Evolutionary conservation across 495 filamentous ascomycete species (phyloP), one percentile per base, ranked within the genome.

Genomic region (Annulohypoxylon maeteangense): DNA sequence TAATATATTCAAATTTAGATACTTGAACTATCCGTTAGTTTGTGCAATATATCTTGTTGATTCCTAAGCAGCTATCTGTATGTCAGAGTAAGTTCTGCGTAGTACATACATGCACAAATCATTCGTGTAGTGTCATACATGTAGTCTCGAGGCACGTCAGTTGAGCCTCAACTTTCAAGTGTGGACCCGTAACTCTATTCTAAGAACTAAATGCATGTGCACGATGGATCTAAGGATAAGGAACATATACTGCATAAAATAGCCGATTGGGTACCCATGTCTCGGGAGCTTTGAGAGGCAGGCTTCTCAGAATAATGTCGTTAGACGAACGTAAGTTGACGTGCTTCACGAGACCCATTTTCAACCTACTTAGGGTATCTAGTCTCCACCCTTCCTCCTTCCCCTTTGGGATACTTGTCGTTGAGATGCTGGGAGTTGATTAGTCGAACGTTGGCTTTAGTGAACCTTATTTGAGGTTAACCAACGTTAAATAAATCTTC

Each of bases 111-210:
- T n/a, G 14, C n/a, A n/a, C n/a, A 4, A 14, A n/a, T 4, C n/a
- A 40, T 54, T 54, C 12, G 40, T 50, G n/a, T 53, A 6, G 48
- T 53, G 11, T 8, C 27, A 53, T 23, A n/a, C n/a, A n/a, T n/a
- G n/a, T n/a, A n/a, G n/a, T n/a, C 14, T 29, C 6, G 8, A 27
- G 7, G 8, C 25, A 34, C 50, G 50, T 70, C 47, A 34, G 27
- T 70, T 63, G 68, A 71, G 68, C 51, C 68, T 67, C 58, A 67
- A 63, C 51, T 51, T 63, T 67, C 58, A 67, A 63, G 57, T 51
- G 67, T 50, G 68, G 53, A 48, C 42, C 68, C 68, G 58, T 53
- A 67, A 47, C 63, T 16, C n/a, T 25, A 40, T 67, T 42, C 32
- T 29, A 27, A 20, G 45, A 40, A 31, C 50, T 42, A 34, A 54